Percentiles rank a stretch among this genome's conserved stretches.
Evolutionary conservation across 805 yeast genomes (phyloP).

Genomic region (Myxozyma melibiosi): DNA sequence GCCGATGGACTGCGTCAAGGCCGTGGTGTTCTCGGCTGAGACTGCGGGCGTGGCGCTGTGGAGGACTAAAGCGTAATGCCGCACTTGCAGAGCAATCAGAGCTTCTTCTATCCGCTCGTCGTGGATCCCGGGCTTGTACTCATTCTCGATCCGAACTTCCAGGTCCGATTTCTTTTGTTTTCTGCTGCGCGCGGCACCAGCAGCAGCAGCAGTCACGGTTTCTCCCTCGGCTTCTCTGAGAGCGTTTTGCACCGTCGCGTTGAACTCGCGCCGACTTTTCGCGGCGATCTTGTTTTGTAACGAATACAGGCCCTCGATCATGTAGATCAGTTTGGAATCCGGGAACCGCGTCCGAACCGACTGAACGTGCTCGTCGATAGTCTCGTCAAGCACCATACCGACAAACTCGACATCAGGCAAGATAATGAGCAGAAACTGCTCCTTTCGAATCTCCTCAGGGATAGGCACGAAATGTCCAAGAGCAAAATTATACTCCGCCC

Average conservation of each 20-base stretch:
- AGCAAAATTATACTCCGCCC: conserved; percentile 16
- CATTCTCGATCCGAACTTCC: not conserved
- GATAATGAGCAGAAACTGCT: conserved; percentile 13
- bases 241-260: conserved; percentile 21
- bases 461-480: conserved; percentile 30
- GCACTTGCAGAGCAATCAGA: conserved; percentile 23
- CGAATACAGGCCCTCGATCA: conserved; percentile 29
- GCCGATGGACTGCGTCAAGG: conserved; percentile 31
- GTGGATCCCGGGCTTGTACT: not conserved
- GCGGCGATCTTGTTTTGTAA: conserved; percentile 8
- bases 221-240: conserved; percentile 5
- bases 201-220: not conserved
- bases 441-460: conserved; percentile 28
- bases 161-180: conserved; percentile 5
- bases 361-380: conserved; percentile 2
- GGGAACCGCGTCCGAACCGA: conserved; percentile 11
- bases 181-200: not conserved
- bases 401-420: conserved; percentile 24
- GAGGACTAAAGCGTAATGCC: conserved; percentile 18
- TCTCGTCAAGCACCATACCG: conserved; percentile 16
- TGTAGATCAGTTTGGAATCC: conserved; percentile 11
- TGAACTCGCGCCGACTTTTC: conserved; percentile 21
- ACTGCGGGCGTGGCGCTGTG: conserved; percentile 21
- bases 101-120: conserved; percentile 26
- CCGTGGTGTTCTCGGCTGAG: conserved; percentile 32